Base-by-base conservation (phyloP, 1,284 basidiomycete genomes). In the Gymnopus androsaceus region DNA sequence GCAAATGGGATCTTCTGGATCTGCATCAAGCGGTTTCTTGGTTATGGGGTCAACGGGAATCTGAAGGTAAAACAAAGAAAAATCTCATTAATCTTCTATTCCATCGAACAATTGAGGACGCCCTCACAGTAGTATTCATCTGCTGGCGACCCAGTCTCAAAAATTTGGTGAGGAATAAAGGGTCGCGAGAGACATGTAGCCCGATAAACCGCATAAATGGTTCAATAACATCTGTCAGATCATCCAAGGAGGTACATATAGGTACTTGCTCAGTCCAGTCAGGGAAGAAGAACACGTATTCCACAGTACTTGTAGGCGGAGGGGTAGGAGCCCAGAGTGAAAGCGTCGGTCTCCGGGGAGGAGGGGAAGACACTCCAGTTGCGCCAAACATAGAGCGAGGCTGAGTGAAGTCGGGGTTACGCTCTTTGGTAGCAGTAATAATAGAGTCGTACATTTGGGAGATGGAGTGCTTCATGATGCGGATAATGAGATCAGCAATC, bases 261-360 rank as follows among this genome's bases (percentile, higher is more conserved):
- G 92, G 92, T 33, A 94, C 73, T 38, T 81, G 78, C 47, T 90
- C 83, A 14, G 72, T 69, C 95, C 95, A 97, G 49, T 84, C 76
- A 2, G 92, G 85, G 70, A 88, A 96, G 79, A 97, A 98, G 78
- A 94, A 98, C 8, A 91, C 83, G 65, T 90, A 95, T 44, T 88
- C 85, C 21, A 79, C 80, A 5, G 75, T 79, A 55, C 75, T 79
- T 12, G 92, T 92, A 59, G 83, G 79, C 0, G 91, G 89, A 17
- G 94, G 92, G 6, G 82, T 81, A 1, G 93, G 92, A 11, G 85
- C 87, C 67, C 80, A 80, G 1, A 89, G 72, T 0, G 90, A 91
- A 25, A 92, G 70, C 28, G 80, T 67, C 11, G 80, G 75, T 66
- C 85, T 90, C 23, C 83, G 81, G 19, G 78, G 68, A 14, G 81